Evolutionary conservation across 225 moss, liverwort and hornwort species (phyloP).

Genomic region (Sphagnum contortum): DNA sequence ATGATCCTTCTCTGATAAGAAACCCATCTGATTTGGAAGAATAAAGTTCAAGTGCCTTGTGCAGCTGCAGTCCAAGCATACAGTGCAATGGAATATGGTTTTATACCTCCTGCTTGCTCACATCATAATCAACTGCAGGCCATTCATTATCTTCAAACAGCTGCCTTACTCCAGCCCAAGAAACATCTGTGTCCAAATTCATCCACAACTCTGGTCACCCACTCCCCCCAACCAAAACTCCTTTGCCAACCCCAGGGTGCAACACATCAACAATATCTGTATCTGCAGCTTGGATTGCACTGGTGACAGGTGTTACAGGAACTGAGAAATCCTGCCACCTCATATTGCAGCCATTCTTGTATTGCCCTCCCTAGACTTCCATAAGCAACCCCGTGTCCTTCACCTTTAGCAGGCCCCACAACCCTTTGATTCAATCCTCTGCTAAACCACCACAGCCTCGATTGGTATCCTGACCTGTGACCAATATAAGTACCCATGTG

Average conservation of each 20-base stretch:
- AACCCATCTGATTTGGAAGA: slow-evolving; percentile 2
- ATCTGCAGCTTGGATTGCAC: slow-evolving; percentile 38
- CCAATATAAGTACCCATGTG: slow-evolving; percentile 46
- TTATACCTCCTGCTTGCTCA: slow-evolving; percentile 81
- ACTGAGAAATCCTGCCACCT: slow-evolving; percentile 17
- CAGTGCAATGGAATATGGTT: slow-evolving; percentile 88
- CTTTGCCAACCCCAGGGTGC: slow-evolving; percentile 38
- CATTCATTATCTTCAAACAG: slow-evolving; percentile 45
- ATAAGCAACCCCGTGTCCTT: slow-evolving; percentile 30
- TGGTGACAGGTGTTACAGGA: slow-evolving; percentile 16
- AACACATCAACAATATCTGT: slow-evolving; percentile 59
- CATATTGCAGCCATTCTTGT: slow-evolving; percentile 75
- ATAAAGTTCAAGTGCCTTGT: slow-evolving; percentile 53
- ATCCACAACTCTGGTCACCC: slow-evolving; percentile 80
- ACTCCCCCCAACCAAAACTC: slow-evolving; percentile 30
- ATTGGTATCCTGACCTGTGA: slow-evolving; percentile 35
- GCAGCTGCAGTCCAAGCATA: slow-evolving; percentile 63
- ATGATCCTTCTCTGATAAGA: slow-evolving; percentile 5
- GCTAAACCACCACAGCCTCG: slow-evolving; percentile 57
- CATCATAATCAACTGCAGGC: slow-evolving; percentile 73
- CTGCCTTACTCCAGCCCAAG: slow-evolving; percentile 36
- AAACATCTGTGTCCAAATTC: slow-evolving; percentile 47
- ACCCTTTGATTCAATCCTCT: slow-evolving; percentile 49
- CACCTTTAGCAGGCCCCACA: slow-evolving; percentile 19
- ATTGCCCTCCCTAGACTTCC: slow-evolving; percentile 43